Evolutionary conservation across 176 grass and related monocot genomes (phyloP).

Genomic region (Microstegium vimineum): DNA sequence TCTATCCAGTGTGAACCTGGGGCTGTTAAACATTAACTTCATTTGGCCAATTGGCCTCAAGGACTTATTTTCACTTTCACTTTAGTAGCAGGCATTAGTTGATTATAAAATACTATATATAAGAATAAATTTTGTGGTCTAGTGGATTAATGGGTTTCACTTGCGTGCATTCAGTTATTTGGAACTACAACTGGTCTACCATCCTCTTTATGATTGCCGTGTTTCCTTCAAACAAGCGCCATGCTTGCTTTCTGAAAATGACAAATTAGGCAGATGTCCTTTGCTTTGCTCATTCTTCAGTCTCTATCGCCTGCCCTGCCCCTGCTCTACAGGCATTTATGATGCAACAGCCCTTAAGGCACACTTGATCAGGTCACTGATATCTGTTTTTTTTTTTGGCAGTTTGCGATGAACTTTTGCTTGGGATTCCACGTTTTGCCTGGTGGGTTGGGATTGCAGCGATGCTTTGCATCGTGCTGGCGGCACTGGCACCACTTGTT

Average conservation of each 20-base stretch:
- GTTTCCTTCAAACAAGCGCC: neutral
- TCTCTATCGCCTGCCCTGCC: neutral
- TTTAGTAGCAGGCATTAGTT: neutral
- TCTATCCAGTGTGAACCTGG: neutral
- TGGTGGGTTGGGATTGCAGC: slow-evolving; percentile 71
- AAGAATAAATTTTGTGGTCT: neutral
- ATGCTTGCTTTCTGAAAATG: neutral
- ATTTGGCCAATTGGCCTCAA: neutral
- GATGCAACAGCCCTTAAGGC: neutral
- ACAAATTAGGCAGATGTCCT: neutral
- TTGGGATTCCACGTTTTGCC: slow-evolving; percentile 61
- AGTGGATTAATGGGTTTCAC: neutral
- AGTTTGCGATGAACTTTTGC: slow-evolving; percentile 74
- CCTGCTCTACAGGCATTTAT: neutral
- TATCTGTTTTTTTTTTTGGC: slow-evolving; percentile 18
- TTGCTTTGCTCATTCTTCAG: neutral
- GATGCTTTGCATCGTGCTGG: slow-evolving; percentile 58
- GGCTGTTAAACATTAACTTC: neutral
- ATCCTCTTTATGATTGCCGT: neutral
- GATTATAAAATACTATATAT: neutral
- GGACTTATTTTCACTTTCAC: neutral
- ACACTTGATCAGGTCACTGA: neutral
- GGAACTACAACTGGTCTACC: neutral
- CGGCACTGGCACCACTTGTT: slow-evolving; percentile 37
- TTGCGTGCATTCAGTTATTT: neutral